Evolutionary conservation across 108 stramenopile genomes (phyloP).

Genomic region (Ochromonas danica): DNA sequence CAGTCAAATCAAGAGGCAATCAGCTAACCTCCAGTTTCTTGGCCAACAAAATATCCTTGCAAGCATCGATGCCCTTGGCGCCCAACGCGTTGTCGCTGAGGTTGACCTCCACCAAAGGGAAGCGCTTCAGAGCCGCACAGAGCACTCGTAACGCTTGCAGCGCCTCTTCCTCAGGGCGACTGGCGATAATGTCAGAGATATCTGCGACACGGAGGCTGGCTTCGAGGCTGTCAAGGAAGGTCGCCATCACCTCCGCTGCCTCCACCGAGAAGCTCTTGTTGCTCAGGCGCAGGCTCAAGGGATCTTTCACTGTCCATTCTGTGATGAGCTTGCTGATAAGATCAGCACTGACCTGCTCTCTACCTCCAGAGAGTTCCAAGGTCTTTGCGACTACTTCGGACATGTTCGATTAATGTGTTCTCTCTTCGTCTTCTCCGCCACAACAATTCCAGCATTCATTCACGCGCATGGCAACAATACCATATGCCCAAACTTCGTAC

Average conservation of each 20-base stretch:
- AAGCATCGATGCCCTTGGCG: not conserved
- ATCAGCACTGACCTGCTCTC: constrained; percentile 14
- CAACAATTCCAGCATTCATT: no score
- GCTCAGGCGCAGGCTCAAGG: constrained; percentile 8
- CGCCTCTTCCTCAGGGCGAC: constrained; percentile 32
- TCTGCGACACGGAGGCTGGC: not conserved
- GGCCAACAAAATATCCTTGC: not conserved
- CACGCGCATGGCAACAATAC: no score
- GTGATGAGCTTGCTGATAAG: not conserved
- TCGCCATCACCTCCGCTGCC: not conserved
- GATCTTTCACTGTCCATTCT: not conserved
- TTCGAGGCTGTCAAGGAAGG: not conserved
- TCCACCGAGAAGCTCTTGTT: constrained; percentile 16
- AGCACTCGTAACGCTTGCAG: not conserved
- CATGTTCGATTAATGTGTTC: no score
- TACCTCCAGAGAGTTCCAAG: constrained; percentile 10
- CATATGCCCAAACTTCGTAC: no score
- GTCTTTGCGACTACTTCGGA: not conserved
- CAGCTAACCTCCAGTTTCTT: not conserved
- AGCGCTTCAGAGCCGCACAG: not conserved
- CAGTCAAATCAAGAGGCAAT: no score
- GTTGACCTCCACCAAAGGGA: not conserved
- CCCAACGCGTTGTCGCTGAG: constrained; percentile 34
- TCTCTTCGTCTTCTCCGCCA: no score
- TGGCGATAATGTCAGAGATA: constrained; percentile 22